phyloP scores from a whole-genome alignment of 768 basidiomycete genomes.

The Asterophora lycoperdoides region DNA sequence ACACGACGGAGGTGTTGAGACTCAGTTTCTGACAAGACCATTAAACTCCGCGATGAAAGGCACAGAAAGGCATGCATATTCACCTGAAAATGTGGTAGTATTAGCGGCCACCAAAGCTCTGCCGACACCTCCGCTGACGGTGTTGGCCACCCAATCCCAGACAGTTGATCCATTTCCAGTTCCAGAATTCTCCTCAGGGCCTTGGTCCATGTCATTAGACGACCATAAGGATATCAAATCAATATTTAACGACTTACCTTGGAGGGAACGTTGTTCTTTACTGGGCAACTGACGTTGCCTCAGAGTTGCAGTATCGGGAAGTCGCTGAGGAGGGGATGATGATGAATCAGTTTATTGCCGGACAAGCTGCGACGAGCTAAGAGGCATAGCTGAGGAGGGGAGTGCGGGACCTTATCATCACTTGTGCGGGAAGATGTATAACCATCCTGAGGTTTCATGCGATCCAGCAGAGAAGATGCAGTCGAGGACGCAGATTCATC shows the following conservation, averaged over 20 bases:
- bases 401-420: slow-evolving; percentile 17
- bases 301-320: background rate
- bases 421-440: slow-evolving; percentile 41
- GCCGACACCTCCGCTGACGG: slow-evolving; percentile 52
- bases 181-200: background rate
- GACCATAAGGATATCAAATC: background rate
- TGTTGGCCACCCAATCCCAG: slow-evolving; percentile 54
- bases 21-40: slow-evolving; percentile 36
- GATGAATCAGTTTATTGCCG: too few species aligned
- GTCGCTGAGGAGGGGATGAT: background rate
- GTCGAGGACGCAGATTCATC: slow-evolving; percentile 6
- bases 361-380: too few species aligned
- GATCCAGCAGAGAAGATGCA: slow-evolving; percentile 33
- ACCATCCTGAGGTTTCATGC: slow-evolving; percentile 28
- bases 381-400: background rate
- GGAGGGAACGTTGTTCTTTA: background rate
- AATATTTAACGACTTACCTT: background rate
- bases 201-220: background rate
- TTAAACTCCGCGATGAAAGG: background rate
- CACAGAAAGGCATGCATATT: slow-evolving; percentile 24
- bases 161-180: slow-evolving; percentile 40
- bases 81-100: slow-evolving; percentile 36
- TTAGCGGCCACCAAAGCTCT: slow-evolving; percentile 49
- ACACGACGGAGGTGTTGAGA: slow-evolving; percentile 53
- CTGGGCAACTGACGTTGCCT: slow-evolving; percentile 5